Conservation (phyloP, 1,284 basidiomycete genomes). For the Waitea zeae region DNA sequence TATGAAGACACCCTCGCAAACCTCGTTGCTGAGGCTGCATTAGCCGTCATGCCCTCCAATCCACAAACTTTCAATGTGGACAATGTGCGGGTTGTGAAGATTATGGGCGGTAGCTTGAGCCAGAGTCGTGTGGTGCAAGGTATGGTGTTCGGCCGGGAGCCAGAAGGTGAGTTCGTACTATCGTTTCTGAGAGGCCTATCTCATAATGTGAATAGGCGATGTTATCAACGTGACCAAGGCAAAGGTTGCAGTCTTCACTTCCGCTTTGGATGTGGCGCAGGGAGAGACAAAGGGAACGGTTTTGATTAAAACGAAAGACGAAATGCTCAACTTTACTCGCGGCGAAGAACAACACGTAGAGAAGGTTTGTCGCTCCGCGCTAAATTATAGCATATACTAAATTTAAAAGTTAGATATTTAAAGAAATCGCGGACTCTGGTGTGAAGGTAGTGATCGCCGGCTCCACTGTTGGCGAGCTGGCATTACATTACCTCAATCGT, state of each 20-base stretch:
- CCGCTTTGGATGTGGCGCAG: slow-evolving; percentile 83
- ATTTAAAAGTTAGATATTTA: slow-evolving; percentile 87
- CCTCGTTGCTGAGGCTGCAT: slow-evolving; percentile 85
- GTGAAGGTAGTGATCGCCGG: slow-evolving; percentile 92
- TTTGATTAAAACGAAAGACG: slow-evolving; percentile 87
- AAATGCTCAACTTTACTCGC: slow-evolving; percentile 90
- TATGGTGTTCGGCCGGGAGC: slow-evolving; percentile 96
- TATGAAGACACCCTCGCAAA: slow-evolving; percentile 72
- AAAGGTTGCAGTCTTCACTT: slow-evolving; percentile 92
- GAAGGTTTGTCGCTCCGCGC: slow-evolving; percentile 34
- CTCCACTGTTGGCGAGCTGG: slow-evolving; percentile 87
- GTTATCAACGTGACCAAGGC: slow-evolving; percentile 71
- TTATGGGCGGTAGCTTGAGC: slow-evolving; percentile 82
- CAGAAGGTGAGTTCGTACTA: slow-evolving; percentile 51
- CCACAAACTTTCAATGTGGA: slow-evolving; percentile 93
- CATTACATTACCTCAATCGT: slow-evolving; percentile 93
- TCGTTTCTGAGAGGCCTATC: not conserved
- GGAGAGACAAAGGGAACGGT: slow-evolving; percentile 99
- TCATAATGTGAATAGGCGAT: slow-evolving; percentile 26
- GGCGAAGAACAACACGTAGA: slow-evolving; percentile 95
- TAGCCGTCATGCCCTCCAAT: slow-evolving; percentile 81
- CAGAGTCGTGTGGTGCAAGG: slow-evolving; percentile 84
- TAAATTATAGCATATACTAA: too few relatives aligned
- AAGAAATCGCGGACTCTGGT: slow-evolving; percentile 93
- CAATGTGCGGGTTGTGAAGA: slow-evolving; percentile 96